Conservation (phyloP, 2,329 filamentous ascomycete genomes). For the Aspergillus aculeatus region DNA sequence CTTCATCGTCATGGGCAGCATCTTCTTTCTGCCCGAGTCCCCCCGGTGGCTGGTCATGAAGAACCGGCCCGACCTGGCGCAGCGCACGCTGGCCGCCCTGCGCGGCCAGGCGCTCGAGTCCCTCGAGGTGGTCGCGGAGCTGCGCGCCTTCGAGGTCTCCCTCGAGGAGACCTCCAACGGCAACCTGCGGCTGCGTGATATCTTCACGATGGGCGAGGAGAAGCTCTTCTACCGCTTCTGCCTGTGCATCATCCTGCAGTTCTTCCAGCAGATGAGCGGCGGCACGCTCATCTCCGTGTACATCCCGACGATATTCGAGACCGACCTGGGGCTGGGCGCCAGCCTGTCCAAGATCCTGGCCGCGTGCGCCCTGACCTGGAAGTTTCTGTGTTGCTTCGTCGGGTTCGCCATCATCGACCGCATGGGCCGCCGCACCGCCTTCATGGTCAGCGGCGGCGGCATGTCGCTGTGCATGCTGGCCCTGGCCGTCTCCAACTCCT, state of each 20-base stretch:
- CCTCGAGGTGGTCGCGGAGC: slow-evolving; percentile 42
- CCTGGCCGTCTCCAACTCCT: slow-evolving; percentile 17
- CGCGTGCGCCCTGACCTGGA: slow-evolving; percentile 18
- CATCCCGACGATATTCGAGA: slow-evolving; percentile 16
- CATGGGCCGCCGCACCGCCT: slow-evolving; percentile 18
- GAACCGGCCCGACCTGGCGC: slow-evolving; percentile 24
- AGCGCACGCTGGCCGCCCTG: slow-evolving; percentile 18
- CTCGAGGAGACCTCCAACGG: slow-evolving; percentile 44
- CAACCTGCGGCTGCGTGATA: slow-evolving; percentile 45
- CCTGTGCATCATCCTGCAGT: slow-evolving; percentile 50
- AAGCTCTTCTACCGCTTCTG: slow-evolving; percentile 50
- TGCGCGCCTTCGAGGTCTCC: slow-evolving; percentile 49
- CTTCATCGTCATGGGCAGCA: slow-evolving; percentile 24
- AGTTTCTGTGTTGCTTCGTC: slow-evolving; percentile 17
- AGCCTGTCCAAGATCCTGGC: slow-evolving; percentile 16
- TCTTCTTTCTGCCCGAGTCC: slow-evolving; percentile 36
- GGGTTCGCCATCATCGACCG: slow-evolving; percentile 19
- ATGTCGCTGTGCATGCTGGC: slow-evolving; percentile 19
- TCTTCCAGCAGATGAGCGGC: slow-evolving; percentile 44
- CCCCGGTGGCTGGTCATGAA: slow-evolving; percentile 36
- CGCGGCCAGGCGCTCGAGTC: slow-evolving; percentile 27
- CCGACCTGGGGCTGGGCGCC: slow-evolving; percentile 11
- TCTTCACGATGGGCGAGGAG: slow-evolving; percentile 54
- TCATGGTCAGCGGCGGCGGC: slow-evolving; percentile 20
- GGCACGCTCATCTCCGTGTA: slow-evolving; percentile 46